Evolutionary conservation across 441 rosid species (phyloP), one percentile per base, ranked within the genome.

Genomic region (Lagerstroemia fauriei): DNA sequence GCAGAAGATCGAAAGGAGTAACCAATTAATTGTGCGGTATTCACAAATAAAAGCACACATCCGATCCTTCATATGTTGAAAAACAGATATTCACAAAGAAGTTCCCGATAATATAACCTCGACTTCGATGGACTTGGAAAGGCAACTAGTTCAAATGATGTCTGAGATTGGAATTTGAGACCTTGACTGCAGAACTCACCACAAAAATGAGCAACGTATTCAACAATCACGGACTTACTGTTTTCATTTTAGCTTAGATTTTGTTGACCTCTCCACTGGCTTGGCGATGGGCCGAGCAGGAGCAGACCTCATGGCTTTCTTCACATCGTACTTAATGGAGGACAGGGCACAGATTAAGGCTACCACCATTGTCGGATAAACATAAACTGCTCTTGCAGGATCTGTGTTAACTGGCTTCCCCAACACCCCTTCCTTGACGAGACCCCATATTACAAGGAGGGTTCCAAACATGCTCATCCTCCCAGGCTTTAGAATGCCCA

Each of bases 391-490:
- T 83, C 70, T 93, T 12, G 92, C 56, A 78, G 97, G 97, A 86
- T 95, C 97, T 0, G 92, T 86, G 85, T 89, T 92, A 34, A 48
- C 88, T 18, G 95, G 94, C 92, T 94, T 95, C 84, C 94, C 92
- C 84, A 93, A 84, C 79, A 95, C 92, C 77, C 99, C 99, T 87
- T 96, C 98, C 93, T 96, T 95, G 81, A 95, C 94, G 59, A 96
- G 98, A 65, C 99, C 99, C 99, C 98, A 96, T 57, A 93, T 84
- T 44, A 96, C 84, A 47, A 96, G 84, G 56, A 96, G 93, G 0
- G 98, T 95, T 75, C 99, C 98, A 44, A 96, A 95, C 98, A 95
- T 91, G 85, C 97, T 89, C 99, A 96, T 96, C 85, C 99, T 96
- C 44, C 98, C 98, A 0, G 95, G 98, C 86, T 92, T 96, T 44